phyloP scores from a whole-genome alignment of 108 stramenopile genomes.

The Chaetoceros tenuissimus region DNA sequence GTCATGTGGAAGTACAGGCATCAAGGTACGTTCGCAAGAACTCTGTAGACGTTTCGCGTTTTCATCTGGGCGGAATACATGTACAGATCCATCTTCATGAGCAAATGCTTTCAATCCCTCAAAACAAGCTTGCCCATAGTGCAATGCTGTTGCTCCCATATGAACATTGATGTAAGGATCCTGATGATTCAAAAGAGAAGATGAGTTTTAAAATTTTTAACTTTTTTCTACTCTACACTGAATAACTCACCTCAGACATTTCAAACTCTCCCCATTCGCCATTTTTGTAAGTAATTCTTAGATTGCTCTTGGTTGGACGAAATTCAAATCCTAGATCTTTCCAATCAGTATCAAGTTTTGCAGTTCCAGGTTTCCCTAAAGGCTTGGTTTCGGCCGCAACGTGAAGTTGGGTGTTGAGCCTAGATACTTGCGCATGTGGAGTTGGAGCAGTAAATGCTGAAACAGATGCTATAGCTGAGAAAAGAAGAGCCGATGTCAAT shows the following conservation, averaged over 20 bases:
- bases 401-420: no score
- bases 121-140: slow-evolving; percentile 97
- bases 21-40: slow-evolving; percentile 82
- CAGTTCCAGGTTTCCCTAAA: slow-evolving; percentile 58
- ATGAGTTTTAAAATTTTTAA: no score
- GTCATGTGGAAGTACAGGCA: slow-evolving; percentile 81
- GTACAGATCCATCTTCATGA: slow-evolving; percentile 85
- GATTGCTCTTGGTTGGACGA: slow-evolving; percentile 86
- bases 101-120: slow-evolving; percentile 98
- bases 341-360: slow-evolving; percentile 81
- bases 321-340: slow-evolving; percentile 93
- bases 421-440: no score
- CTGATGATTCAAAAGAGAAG: slow-evolving; percentile 3
- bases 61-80: slow-evolving; percentile 94
- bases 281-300: slow-evolving; percentile 68
- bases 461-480: no score
- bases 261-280: slow-evolving; percentile 71
- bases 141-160: slow-evolving; percentile 95
- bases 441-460: no score
- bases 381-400: background rate
- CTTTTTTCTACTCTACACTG: background rate
- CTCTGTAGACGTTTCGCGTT: slow-evolving; percentile 83
- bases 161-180: slow-evolving; percentile 88
- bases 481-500: no score
- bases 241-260: slow-evolving; percentile 52